Conservation (phyloP, 2,329 filamentous ascomycete genomes). For the Colletotrichum scovillei region DNA sequence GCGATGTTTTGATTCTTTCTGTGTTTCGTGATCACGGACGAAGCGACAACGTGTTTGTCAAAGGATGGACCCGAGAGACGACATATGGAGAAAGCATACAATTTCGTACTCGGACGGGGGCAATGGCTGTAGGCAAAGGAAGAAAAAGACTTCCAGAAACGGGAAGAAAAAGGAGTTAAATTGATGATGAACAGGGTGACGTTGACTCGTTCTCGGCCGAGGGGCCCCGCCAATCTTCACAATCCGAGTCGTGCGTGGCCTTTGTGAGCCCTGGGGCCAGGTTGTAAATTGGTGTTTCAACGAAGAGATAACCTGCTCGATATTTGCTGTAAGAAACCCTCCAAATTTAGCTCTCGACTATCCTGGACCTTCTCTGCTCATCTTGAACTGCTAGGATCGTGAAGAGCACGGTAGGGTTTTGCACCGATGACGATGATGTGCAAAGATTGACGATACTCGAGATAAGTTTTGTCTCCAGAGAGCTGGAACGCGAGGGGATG, state of each 20-base stretch:
- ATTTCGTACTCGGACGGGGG: not conserved
- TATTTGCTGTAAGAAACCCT: not conserved
- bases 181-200: not conserved
- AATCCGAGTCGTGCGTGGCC: slow-evolving; percentile 21
- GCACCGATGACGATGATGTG: not conserved
- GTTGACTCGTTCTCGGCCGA: slow-evolving; percentile 11
- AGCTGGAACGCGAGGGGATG: not conserved
- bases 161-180: not conserved
- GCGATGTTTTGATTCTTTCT: not conserved
- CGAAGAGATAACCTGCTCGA: not conserved
- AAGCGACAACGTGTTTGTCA: not conserved
- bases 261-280: not conserved
- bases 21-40: not conserved
- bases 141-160: not conserved
- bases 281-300: not conserved
- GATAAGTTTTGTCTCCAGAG: not conserved
- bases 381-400: not conserved
- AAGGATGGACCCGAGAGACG: not conserved
- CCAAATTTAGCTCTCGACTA: not conserved
- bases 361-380: not conserved
- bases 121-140: not conserved
- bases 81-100: not conserved
- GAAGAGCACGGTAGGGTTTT: not conserved
- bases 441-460: not conserved
- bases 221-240: not conserved